phyloP scores from a whole-genome alignment of 2,329 filamentous ascomycete genomes.

The Harringtonia lauricola region DNA sequence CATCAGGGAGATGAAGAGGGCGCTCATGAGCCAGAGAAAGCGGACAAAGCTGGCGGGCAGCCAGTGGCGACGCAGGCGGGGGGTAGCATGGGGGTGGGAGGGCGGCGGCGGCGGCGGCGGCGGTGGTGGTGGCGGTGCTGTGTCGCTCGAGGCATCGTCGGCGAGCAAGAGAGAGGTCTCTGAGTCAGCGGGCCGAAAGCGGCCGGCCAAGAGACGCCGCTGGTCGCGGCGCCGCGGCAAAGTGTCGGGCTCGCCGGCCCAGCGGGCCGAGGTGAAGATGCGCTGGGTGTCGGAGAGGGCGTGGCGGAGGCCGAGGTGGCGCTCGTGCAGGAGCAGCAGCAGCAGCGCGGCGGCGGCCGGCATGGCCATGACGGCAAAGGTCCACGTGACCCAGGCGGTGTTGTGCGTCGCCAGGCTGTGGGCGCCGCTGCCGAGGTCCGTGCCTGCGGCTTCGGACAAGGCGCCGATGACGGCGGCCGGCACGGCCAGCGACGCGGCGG shows the following conservation, averaged over 20 bases:
- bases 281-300: slow-evolving; percentile 55
- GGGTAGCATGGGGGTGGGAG: too few relatives aligned
- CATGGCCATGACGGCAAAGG: slow-evolving; percentile 59
- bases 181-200: slow-evolving; percentile 3
- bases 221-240: slow-evolving; percentile 24
- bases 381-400: slow-evolving; percentile 59
- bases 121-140: slow-evolving; percentile 11
- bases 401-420: slow-evolving; percentile 47
- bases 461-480: slow-evolving; percentile 49
- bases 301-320: slow-evolving; percentile 49
- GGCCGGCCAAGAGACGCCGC: slow-evolving; percentile 16
- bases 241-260: slow-evolving; percentile 46
- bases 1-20: slow-evolving; percentile 49
- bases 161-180: too few relatives aligned
- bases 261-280: slow-evolving; percentile 56
- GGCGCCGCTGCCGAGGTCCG: slow-evolving; percentile 37
- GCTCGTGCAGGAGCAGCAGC: slow-evolving; percentile 52
- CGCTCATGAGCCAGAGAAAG: slow-evolving; percentile 59
- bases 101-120: slow-evolving; percentile 22
- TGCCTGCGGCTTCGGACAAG: too few relatives aligned
- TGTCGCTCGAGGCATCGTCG: too few relatives aligned
- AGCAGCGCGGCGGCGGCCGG: slow-evolving; percentile 55
- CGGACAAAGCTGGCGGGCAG: slow-evolving; percentile 56
- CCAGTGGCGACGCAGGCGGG: slow-evolving; percentile 42
- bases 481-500: slow-evolving; percentile 44